Evolutionary conservation across 495 filamentous ascomycete genomes (phyloP), one percentile per base, ranked within the genome.

Genomic region (Lineolata rhizophorae): DNA sequence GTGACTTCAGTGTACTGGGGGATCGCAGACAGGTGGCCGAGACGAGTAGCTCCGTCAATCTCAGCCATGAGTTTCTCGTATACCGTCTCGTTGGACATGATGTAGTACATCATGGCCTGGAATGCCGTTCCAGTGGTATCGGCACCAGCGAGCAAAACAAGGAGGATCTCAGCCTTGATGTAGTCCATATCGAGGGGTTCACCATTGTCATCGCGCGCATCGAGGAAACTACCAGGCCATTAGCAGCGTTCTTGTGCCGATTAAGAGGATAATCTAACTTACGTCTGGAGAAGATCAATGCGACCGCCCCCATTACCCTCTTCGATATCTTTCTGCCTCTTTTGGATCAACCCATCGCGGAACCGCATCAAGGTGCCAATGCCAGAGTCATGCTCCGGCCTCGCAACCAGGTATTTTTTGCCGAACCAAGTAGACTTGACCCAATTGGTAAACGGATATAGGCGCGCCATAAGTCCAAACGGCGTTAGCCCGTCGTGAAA

Each of bases 61-160:
- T 77, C 72, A 16, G 43, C 41, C 51, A 67, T 59, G 29, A 78
- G 55, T 25, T 52, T 58, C 4, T 52, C 43, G 43, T 71, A 72
- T 0, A 56, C 50, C 0, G 30, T 20, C 0, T 56, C 53, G 29
- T 58, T 51, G 4, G 48, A 50, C 9, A 73, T 40, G 15, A 76
- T 46, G 38, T 65, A 61, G 15, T 57, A 39, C 27, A 76, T 47
- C 25, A 67, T 53, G 1, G 56, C 59, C 29, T 58, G 57, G 42
- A 77, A 59, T 5, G 61, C 53, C 1, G 61, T 66, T 0, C 65
- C 62, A 0, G 63, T 68, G 8, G 72, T 72, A 37, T 80, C 73
- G 5, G 68, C 62, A n/a, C 68, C 70, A 2, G 70, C 71, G 6
- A 73, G 52, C 28, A 70, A 45, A 12, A 69, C 55, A 0, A 68